Evolutionary conservation across 768 basidiomycete genomes (phyloP), one percentile per base, ranked within the genome.

Genomic region (Russula compacta): DNA sequence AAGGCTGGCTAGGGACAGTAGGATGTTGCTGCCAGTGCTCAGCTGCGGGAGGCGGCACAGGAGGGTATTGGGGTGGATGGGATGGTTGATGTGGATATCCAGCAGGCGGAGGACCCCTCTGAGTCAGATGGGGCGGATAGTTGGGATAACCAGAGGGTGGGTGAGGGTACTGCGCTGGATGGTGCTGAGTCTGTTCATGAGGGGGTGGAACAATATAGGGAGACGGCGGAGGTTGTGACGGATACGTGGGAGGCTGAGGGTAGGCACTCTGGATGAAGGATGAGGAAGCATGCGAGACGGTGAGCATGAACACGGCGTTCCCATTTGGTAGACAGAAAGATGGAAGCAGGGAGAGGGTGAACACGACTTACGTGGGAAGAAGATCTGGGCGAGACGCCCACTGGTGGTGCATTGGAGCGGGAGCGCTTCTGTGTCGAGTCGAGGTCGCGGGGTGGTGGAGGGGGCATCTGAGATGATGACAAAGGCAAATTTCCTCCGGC

Each of bases 311-410:
- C 62, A 21, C 39, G 60, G 48, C 21, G 38, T 59, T 58, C 49
- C 24, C 36, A 32, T 50, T 35, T 43, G 49, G 33, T 35, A 35
- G 56, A 33, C 2, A 42, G 53, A 38, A 36, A 35, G 32, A 49
- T 39, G 55, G 36, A 53, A 49, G 62, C 44, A 21, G 56, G 68
- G 64, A 57, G 29, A 24, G 47, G 39, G 35, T 24, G 55, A 29
- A 52, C 17, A 57, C 7, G 55, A 72, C 76, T 75, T 78, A 83
- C 81, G 75, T 82, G 79, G 60, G 60, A 61, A 70, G 76, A 71
- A 47, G 76, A 72, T 64, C 81, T 81, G 64, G 81, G 74, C 73
- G 81, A 73, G 77, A 68, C 67, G 70, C 70, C 75, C 63, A 73
- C 74, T 15, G 70, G 59, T 14, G 76, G 73, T 56, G 71, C 68